phyloP scores from a whole-genome alignment of 768 basidiomycete genomes.

The Boletellus ananas region DNA sequence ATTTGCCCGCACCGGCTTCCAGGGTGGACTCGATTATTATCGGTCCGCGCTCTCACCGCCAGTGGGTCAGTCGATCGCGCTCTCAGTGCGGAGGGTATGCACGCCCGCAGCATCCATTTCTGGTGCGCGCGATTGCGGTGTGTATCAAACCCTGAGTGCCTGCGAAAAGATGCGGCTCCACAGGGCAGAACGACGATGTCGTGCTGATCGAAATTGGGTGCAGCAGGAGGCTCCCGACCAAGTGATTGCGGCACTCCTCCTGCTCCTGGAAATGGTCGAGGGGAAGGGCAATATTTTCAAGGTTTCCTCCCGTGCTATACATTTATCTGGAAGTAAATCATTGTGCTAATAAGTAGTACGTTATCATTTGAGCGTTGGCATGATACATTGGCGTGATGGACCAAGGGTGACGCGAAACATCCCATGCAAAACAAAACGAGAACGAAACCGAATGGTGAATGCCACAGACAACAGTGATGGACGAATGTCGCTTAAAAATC shows the following conservation, averaged over 20 bases:
- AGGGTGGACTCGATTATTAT: slow-evolving; percentile 59
- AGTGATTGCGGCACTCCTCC: slow-evolving; percentile 38
- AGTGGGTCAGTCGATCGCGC: slow-evolving; percentile 41
- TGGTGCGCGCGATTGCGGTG: slow-evolving; percentile 58
- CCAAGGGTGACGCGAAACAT: slow-evolving; percentile 6
- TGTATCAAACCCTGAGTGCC: slow-evolving; percentile 51
- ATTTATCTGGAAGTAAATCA: background rate
- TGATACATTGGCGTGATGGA: slow-evolving; percentile 25
- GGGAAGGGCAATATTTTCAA: background rate
- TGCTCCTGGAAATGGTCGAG: slow-evolving; percentile 36
- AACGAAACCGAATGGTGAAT: slow-evolving; percentile 8
- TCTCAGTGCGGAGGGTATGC: slow-evolving; percentile 43
- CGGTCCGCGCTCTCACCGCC: slow-evolving; percentile 34
- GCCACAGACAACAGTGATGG: background rate
- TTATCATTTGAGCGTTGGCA: slow-evolving; percentile 13
- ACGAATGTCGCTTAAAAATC: background rate
- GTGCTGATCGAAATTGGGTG: slow-evolving; percentile 58
- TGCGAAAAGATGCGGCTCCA: slow-evolving; percentile 39
- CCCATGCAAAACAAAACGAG: slow-evolving; percentile 28
- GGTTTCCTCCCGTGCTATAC: too few species aligned
- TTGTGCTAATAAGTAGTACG: slow-evolving; percentile 15
- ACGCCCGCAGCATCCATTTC: slow-evolving; percentile 57
- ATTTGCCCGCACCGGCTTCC: slow-evolving; percentile 54
- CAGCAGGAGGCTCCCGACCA: slow-evolving; percentile 51
- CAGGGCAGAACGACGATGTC: slow-evolving; percentile 40